These are phyloP conservation scores for Purpureocillium lavendulum DNA, from an alignment of 2,329 filamentous ascomycete genomes.

Conservation along the genomic window DNA sequence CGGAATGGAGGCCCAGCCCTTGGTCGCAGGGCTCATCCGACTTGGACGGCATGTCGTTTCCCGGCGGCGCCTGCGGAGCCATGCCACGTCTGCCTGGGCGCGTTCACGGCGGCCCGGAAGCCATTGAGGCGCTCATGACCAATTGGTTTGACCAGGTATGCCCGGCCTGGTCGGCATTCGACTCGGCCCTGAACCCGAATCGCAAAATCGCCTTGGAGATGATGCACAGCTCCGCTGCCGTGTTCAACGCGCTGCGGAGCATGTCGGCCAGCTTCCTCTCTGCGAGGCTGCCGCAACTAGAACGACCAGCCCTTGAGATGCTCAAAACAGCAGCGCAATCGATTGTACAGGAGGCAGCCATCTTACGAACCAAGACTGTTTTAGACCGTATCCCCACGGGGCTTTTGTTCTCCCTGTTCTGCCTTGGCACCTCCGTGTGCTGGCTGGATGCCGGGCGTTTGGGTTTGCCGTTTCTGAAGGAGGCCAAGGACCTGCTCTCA, in stretches of 20 bases:
- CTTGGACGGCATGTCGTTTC: too few relatives aligned
- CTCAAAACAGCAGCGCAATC: conserved; percentile 20
- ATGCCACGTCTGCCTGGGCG: neutral
- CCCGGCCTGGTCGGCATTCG: conserved; percentile 30
- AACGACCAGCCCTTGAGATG: conserved; percentile 22
- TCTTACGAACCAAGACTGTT: neutral
- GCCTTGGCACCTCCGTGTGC: conserved; percentile 29
- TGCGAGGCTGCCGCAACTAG: conserved; percentile 24
- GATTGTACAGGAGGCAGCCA: too few relatives aligned
- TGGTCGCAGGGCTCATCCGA: too few relatives aligned
- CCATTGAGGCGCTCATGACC: conserved; percentile 23
- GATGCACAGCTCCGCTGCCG: conserved; percentile 26
- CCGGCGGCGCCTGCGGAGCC: neutral
- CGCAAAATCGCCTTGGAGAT: conserved; percentile 26
- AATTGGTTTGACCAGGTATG: conserved; percentile 33
- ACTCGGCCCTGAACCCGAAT: conserved; percentile 29
- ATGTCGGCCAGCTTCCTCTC: conserved; percentile 31
- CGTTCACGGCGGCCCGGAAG: conserved; percentile 12
- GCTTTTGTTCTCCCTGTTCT: conserved; percentile 28
- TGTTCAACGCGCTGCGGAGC: conserved; percentile 29
- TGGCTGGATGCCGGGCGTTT: conserved; percentile 28
- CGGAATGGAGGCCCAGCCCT: too few relatives aligned
- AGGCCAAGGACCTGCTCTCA: conserved; percentile 16
- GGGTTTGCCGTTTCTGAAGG: conserved; percentile 23
- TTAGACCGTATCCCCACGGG: conserved; percentile 20